phyloP scores from a whole-genome alignment of 1,284 basidiomycete genomes.

The Sanghuangporus baumii region DNA sequence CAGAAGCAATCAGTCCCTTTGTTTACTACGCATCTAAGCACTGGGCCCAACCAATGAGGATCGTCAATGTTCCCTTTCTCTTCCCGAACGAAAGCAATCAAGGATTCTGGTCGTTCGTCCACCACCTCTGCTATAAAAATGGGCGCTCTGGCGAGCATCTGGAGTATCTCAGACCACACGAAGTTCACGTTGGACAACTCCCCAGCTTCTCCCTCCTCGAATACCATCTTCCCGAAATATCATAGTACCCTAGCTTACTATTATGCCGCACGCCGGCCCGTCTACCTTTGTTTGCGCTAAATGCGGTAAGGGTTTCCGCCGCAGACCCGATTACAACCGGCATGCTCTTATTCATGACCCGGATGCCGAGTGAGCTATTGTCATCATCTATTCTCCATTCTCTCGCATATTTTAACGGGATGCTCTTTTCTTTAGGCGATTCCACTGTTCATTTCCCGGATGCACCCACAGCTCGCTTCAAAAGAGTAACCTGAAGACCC shows the following conservation, averaged over 20 bases:
- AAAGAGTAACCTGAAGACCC: conserved; percentile 7
- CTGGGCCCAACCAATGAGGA: not conserved
- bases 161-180: not conserved
- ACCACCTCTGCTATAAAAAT: not conserved
- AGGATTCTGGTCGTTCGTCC: not conserved
- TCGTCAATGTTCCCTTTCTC: not conserved
- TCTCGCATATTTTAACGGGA: not conserved
- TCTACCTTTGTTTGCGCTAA: not conserved
- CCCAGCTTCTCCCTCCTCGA: not conserved
- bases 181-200: not conserved
- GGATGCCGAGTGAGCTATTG: not conserved
- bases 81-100: not conserved
- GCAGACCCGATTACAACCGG: not conserved
- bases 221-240: not conserved
- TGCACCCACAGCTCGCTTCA: conserved; percentile 8
- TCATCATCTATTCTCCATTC: not conserved
- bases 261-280: not conserved
- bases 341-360: not conserved
- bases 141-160: not conserved
- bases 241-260: not conserved
- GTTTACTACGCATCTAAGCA: not conserved
- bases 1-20: not conserved
- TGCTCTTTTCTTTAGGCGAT: not conserved
- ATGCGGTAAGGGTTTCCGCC: not conserved
- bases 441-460: not conserved